Evolutionary conservation across 2,329 filamentous ascomycete species (phyloP).

Genomic region (Xylaria sp.): DNA sequence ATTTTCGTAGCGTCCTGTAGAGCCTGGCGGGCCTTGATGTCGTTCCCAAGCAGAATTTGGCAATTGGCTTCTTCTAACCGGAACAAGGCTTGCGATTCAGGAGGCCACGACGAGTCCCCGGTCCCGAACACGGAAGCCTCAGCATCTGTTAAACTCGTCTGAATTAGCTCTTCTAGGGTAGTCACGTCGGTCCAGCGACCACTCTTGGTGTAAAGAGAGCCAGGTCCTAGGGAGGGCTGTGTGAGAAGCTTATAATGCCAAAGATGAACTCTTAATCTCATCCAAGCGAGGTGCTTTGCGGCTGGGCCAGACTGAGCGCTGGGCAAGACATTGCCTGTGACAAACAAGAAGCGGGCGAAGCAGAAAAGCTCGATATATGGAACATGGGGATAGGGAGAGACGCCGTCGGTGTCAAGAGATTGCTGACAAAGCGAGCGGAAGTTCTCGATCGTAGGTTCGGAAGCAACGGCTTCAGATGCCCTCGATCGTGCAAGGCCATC

Average conservation of each 20-base stretch:
- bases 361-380: conserved; percentile 86
- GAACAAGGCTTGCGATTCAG: conserved; percentile 72
- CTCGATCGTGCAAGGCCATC: conserved; percentile 47
- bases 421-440: conserved; percentile 63
- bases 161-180: conserved; percentile 62
- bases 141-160: conserved; percentile 56
- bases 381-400: conserved; percentile 85
- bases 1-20: conserved; percentile 73
- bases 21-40: conserved; percentile 77
- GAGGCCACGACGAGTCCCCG: conserved; percentile 51
- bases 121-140: conserved; percentile 44
- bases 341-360: conserved; percentile 69
- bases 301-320: conserved; percentile 49
- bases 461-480: neutral
- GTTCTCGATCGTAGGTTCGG: conserved; percentile 32
- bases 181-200: conserved; percentile 70
- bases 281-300: conserved; percentile 61
- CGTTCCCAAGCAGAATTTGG: conserved; percentile 84
- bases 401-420: conserved; percentile 81
- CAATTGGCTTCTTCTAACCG: conserved; percentile 84
- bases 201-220: conserved; percentile 65
- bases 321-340: conserved; percentile 48
- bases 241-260: conserved; percentile 71
- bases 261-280: conserved; percentile 76
- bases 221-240: conserved; percentile 64